Conservation (phyloP, 2,329 filamentous ascomycete genomes). For the Fusarium pseudoanthophilum region DNA sequence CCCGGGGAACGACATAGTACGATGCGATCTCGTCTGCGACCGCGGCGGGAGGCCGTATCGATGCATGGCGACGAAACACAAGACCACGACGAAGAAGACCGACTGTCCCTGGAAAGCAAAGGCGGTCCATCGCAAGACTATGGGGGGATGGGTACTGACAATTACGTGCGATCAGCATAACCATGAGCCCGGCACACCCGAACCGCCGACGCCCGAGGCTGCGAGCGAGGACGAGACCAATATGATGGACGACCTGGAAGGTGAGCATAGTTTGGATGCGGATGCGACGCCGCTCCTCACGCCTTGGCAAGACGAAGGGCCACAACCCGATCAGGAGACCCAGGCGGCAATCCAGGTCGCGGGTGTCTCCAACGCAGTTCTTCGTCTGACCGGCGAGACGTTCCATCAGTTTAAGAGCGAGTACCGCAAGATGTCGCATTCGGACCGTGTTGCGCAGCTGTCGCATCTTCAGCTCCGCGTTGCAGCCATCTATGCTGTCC, state of each 20-base stretch:
- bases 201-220: conserved; percentile 52
- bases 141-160: conserved; percentile 58
- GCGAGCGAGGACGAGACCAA: conserved; percentile 51
- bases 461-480: conserved; percentile 56
- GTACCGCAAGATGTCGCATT: conserved; percentile 56
- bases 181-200: conserved; percentile 57
- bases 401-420: conserved; percentile 58
- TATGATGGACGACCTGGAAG: conserved; percentile 42
- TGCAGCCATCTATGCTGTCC: conserved; percentile 57
- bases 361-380: conserved; percentile 51
- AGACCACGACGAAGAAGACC: conserved; percentile 59
- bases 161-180: conserved; percentile 58
- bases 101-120: conserved; percentile 60
- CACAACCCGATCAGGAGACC: conserved; percentile 51
- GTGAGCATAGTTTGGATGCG: conserved; percentile 26
- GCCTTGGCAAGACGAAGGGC: conserved; percentile 42
- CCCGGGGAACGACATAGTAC: conserved; percentile 56
- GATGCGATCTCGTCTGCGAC: conserved; percentile 59
- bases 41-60: conserved; percentile 57
- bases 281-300: conserved; percentile 22
- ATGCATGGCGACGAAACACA: conserved; percentile 57
- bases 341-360: conserved; percentile 53
- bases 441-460: conserved; percentile 53
- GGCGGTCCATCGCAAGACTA: conserved; percentile 56
- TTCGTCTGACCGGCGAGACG: conserved; percentile 56